Conservation (phyloP, 2,329 filamentous ascomycete species). For the Alternaria novae-zelandiae region DNA sequence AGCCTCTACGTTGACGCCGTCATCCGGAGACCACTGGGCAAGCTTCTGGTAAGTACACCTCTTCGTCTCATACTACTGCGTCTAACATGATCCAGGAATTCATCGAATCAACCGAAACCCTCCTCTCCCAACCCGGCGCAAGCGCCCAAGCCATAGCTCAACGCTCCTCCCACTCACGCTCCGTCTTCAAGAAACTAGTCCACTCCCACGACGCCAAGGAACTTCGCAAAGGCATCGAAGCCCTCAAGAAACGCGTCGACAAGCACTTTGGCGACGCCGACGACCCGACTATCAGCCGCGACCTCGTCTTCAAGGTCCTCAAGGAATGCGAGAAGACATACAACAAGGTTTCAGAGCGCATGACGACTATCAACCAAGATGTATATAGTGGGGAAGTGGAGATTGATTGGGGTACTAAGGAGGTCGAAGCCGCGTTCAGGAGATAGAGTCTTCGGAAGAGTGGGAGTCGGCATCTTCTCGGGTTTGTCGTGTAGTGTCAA, state of each 20-base stretch:
- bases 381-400: conserved; percentile 56
- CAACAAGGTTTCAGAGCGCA: conserved; percentile 59
- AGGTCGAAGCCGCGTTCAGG: conserved; percentile 41
- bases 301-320: conserved; percentile 65
- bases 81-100: conserved; percentile 66
- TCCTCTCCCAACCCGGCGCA: conserved; percentile 62
- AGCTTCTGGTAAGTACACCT: conserved; percentile 66
- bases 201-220: conserved; percentile 82
- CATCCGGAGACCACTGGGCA: conserved; percentile 86
- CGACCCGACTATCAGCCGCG: conserved; percentile 69
- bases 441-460: conserved; percentile 29
- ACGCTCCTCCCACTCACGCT: conserved; percentile 82
- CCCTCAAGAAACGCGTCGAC: conserved; percentile 87
- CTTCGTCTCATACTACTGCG: neutral
- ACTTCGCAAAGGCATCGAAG: conserved; percentile 86
- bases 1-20: conserved; percentile 85
- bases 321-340: conserved; percentile 66
- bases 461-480: conserved; percentile 17
- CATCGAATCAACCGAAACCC: conserved; percentile 82
- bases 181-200: conserved; percentile 85
- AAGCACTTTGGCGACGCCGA: conserved; percentile 96
- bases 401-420: conserved; percentile 45
- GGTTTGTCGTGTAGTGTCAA: conserved; percentile 1
- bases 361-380: conserved; percentile 49
- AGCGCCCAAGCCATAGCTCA: conserved; percentile 69